phyloP scores from a whole-genome alignment of 257 asterid genomes.

The Capsicum pubescens region DNA sequence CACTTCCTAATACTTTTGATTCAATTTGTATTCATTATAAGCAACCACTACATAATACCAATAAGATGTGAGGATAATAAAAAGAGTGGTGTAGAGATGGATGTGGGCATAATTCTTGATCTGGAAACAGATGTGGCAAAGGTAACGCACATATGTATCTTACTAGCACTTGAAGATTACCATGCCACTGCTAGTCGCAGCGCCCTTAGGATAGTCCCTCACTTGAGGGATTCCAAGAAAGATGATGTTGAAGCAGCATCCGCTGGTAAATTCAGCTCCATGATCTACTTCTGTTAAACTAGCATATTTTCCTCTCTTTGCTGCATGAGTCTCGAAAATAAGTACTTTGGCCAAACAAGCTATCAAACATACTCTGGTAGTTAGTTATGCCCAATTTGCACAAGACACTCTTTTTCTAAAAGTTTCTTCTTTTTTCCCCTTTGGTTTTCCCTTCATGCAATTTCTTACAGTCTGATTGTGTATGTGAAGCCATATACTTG shows the following conservation, averaged over 20 bases:
- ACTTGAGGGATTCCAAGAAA: constrained; percentile 41
- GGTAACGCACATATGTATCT: constrained; percentile 39
- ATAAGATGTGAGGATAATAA: constrained; percentile 21
- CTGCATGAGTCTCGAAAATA: neutral
- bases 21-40: neutral
- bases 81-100: constrained; percentile 21
- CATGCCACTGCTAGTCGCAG: constrained; percentile 29
- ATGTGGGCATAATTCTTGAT: constrained; percentile 56
- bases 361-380: neutral
- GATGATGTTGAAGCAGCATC: constrained; percentile 49
- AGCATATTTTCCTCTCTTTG: neutral
- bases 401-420: neutral
- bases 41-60: neutral
- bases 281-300: neutral
- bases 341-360: neutral
- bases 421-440: neutral
- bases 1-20: constrained; percentile 5
- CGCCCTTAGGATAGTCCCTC: constrained; percentile 43
- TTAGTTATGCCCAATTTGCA: neutral
- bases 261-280: constrained; percentile 33
- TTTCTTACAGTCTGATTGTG: neutral
- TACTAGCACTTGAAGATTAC: constrained; percentile 53
- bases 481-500: constrained; percentile 52
- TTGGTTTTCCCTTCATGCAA: neutral
- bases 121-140: constrained; percentile 36